phyloP scores from a whole-genome alignment of 108 stramenopile genomes.

The Conticribra weissflogii region DNA sequence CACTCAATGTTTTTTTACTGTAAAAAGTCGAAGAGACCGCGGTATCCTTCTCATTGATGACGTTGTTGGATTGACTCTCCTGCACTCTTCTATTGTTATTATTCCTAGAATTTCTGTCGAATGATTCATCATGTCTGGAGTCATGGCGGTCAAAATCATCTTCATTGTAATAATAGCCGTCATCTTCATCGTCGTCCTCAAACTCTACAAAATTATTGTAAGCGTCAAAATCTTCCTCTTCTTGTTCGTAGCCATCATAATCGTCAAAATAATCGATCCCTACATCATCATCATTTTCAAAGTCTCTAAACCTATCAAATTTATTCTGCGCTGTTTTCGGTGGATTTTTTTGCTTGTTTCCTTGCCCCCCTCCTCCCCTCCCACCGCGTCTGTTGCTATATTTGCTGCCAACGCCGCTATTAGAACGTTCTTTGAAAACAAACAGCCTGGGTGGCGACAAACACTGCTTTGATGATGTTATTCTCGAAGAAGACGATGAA shows the following conservation, averaged over 20 bases:
- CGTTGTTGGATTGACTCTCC: not conserved
- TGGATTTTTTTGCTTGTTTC: too few species aligned
- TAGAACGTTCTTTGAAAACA: not conserved
- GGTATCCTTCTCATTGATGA: not conserved
- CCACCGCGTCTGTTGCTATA: not conserved
- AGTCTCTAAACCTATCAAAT: constrained; percentile 29
- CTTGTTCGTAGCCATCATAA: constrained; percentile 4
- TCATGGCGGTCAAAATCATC: not conserved
- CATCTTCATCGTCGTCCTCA: not conserved
- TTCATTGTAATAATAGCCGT: not conserved
- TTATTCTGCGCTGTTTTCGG: too few species aligned
- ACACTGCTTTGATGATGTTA: constrained; percentile 6
- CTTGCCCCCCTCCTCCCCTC: not conserved
- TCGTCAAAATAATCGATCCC: constrained; percentile 1
- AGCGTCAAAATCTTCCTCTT: not conserved
- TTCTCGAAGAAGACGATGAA: too few species aligned
- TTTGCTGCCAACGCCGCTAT: not conserved
- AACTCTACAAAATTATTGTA: not conserved
- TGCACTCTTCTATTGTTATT: not conserved
- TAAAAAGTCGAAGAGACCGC: constrained; percentile 64
- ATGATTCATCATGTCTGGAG: too few species aligned
- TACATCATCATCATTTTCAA: constrained; percentile 1
- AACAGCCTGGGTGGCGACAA: too few species aligned
- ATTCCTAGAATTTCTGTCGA: too few species aligned
- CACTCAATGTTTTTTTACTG: constrained; percentile 66